Base-by-base conservation (phyloP, 805 yeast species). In the Lipomyces yamadae region DNA sequence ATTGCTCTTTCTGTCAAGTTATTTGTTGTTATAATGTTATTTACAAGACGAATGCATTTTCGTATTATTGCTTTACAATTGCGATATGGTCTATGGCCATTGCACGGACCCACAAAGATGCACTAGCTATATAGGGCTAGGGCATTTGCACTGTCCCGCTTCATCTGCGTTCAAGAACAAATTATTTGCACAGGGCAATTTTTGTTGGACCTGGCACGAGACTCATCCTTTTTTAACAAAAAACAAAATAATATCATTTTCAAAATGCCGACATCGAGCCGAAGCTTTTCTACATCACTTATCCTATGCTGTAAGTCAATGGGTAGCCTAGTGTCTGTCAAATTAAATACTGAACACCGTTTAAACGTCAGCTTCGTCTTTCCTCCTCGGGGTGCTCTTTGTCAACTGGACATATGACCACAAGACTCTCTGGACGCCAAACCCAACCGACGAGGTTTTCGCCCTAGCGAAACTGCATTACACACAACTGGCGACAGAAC, bases 351-450 rank as follows among this genome's bases (percentile, higher is more conserved):
- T 18, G 34, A 63, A 45, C 18, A 56, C 1, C 24, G 8, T 10
- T 73, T 24, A 24, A 32, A 68, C 72, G 24, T 66, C 70, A 72
- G 78, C 95, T 39, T 81, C 90, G 24, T 87, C 92, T 35, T 94
- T 93, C 78, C 84, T 89, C 13, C 82, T 94, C 65, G 99, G 99
- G 37, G 85, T 89, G 32, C 76, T 92, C 58, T 90, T 85, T 76
- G 84, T 89, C 57, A 91, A 92, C 78, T 86, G 88, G 82, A 89
- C 96, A 1, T 95, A 93, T 74, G 97, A 92, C 75, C 85, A 84
- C 78, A 80, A 83, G 71, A 84, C 96, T 29, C 81, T 95, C 62
- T 93, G 94, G 90, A 79, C 81, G 35, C 72, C 83, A n/a, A 74
- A 76, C 18, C 81, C 83, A 6, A 81, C 86, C 1, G 83, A 80